Conservation (phyloP, 73 alveolate genomes). For the Urostyla sp. region DNA sequence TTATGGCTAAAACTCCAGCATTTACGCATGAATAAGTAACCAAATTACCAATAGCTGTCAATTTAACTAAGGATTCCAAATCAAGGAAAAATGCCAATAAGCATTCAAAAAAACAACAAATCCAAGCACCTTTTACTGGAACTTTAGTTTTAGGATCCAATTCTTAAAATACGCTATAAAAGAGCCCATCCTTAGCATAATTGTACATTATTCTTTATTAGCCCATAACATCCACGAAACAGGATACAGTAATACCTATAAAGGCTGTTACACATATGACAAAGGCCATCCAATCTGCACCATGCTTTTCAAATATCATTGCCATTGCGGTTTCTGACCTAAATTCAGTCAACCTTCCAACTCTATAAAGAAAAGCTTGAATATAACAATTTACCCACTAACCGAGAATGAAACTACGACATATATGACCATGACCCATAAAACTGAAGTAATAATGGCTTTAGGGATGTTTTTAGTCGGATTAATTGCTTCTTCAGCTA, state of each 20-base stretch:
- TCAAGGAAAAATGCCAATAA: slow-evolving; percentile 11
- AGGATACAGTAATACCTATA: slow-evolving; percentile 34
- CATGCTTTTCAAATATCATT: neutral
- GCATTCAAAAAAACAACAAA: neutral
- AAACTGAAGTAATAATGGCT: neutral
- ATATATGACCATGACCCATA: neutral
- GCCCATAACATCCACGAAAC: slow-evolving; percentile 32
- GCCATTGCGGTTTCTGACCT: slow-evolving; percentile 43
- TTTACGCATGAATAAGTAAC: slow-evolving; percentile 23
- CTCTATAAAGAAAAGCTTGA: too few species aligned
- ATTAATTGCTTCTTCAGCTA: slow-evolving; percentile 46
- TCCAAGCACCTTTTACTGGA: slow-evolving; percentile 4
- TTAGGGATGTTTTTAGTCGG: slow-evolving; percentile 58
- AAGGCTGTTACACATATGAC: slow-evolving; percentile 21
- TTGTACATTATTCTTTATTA: slow-evolving; percentile 21
- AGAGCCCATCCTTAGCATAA: slow-evolving; percentile 36
- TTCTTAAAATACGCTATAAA: slow-evolving; percentile 6
- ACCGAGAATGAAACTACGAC: slow-evolving; percentile 2
- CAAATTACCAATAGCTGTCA: slow-evolving; percentile 28
- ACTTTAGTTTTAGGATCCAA: slow-evolving; percentile 23
- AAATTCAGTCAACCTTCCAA: neutral
- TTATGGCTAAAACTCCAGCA: slow-evolving; percentile 19
- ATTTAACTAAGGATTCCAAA: slow-evolving; percentile 36
- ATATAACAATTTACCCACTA: too few species aligned
- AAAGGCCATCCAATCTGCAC: slow-evolving; percentile 18